phyloP scores from a whole-genome alignment of 1,139 yeast species.

The Pichia sp. region DNA sequence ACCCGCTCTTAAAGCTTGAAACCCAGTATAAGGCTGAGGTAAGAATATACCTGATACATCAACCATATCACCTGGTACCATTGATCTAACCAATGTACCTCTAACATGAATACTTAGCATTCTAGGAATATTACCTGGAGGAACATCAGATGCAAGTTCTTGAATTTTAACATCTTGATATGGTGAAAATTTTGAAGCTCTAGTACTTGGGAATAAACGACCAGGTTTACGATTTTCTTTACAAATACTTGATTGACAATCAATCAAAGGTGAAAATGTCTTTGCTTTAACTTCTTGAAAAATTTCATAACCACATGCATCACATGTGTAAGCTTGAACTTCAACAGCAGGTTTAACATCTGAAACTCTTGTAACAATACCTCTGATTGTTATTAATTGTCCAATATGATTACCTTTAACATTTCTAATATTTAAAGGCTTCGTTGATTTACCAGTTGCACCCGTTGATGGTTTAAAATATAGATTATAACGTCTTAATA shows the following conservation, averaged over 20 bases:
- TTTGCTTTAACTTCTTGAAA: conserved; percentile 90
- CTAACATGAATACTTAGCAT: conserved; percentile 76
- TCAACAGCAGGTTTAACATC: conserved; percentile 92
- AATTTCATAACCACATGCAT: conserved; percentile 92
- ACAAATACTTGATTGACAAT: conserved; percentile 83
- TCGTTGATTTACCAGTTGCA: conserved; percentile 35
- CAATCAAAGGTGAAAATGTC: conserved; percentile 77
- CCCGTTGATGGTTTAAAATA: conserved; percentile 77
- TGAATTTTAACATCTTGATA: conserved; percentile 95
- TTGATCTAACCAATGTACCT: conserved; percentile 81
- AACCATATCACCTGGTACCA: conserved; percentile 93
- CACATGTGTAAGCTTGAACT: conserved; percentile 96
- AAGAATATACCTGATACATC: conserved; percentile 88
- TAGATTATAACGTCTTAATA: conserved; percentile 79
- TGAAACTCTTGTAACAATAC: conserved; percentile 90
- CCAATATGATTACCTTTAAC: conserved; percentile 83
- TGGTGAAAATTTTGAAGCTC: conserved; percentile 92
- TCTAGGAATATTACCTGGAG: conserved; percentile 96
- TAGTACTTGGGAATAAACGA: conserved; percentile 83
- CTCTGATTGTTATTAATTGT: conserved; percentile 80
- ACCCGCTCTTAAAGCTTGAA: conserved; percentile 87
- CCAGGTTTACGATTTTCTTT: conserved; percentile 76
- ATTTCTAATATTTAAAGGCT: conserved; percentile 81
- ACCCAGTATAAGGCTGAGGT: conserved; percentile 95
- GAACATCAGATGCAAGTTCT: conserved; percentile 93